Percentiles rank a stretch among this genome's conserved stretches.
Evolutionary conservation across 177 flowering plant species (phyloP).

Genomic region (Vitis hybrid): DNA sequence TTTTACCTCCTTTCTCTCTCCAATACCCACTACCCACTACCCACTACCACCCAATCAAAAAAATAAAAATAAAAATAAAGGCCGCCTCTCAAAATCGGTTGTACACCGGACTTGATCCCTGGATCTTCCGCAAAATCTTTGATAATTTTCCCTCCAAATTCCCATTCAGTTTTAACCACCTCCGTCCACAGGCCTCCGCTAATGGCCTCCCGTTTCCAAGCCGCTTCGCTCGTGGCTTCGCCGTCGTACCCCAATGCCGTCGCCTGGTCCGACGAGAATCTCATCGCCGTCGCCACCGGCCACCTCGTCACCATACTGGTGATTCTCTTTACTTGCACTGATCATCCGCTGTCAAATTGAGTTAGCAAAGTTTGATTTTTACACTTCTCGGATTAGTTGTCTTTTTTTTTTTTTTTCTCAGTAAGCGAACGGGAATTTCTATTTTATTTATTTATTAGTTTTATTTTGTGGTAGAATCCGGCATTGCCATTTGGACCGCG

Average conservation of each 20-base stretch:
- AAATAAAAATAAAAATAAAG: not conserved
- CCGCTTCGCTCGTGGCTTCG: conserved; percentile 51
- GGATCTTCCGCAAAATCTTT: not conserved
- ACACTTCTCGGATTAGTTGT: not conserved
- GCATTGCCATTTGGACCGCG: conserved; percentile 63
- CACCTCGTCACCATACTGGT: conserved; percentile 78
- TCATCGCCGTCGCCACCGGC: conserved; percentile 81
- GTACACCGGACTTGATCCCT: conserved; percentile 5
- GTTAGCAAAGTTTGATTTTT: not conserved
- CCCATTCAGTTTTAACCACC: not conserved
- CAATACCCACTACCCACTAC: too few species aligned
- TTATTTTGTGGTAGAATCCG: conserved; percentile 60
- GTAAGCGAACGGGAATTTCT: not conserved
- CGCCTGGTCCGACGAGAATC: conserved; percentile 92
- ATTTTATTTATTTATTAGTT: not conserved
- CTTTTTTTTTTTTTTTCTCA: not conserved
- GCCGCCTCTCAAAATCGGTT: not conserved
- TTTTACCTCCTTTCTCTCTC: not conserved
- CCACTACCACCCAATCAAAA: not conserved
- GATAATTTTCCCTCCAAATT: conserved; percentile 6
- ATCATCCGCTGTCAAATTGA: not conserved
- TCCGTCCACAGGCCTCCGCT: not conserved
- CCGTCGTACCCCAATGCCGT: conserved; percentile 72
- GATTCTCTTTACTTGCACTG: not conserved
- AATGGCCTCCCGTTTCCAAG: conserved; percentile 64